Base-by-base conservation (phyloP, 2,329 filamentous ascomycete species). In the Emmonsiellopsis sp. region DNA sequence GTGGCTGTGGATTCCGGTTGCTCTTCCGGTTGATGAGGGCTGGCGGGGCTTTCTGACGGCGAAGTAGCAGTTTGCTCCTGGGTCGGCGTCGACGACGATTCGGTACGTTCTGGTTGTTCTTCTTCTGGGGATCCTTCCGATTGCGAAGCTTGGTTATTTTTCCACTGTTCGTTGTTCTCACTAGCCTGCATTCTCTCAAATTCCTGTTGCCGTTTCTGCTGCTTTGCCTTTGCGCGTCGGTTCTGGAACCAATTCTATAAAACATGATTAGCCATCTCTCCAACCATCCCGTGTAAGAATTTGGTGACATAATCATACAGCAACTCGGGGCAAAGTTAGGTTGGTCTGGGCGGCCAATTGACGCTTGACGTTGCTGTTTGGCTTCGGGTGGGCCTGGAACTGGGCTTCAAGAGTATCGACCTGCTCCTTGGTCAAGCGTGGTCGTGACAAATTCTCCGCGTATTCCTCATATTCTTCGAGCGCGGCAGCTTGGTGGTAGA, bases 191-290 rank as follows among this genome's bases (percentile, higher is more conserved):
- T 70, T 54, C 67, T 69, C 60, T 76, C 73, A 53, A 72, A 76
- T 61, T 76, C 74, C 60, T 74, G 73, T 58, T 76, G 73, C 53
- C 73, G 67, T 57, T 70, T 76, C 60, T 77, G 74, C 58, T 77
- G 74, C 60, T 77, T 77, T 49, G 75, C 75, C 59, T 78, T 77
- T 53, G 75, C 75, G 46, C 75, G 71, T 55, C 75, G 70, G 58
- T 77, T 78, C 58, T 78, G 75, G 60, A 77, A 78, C 75, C 75
- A 78, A 57, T 78, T 77, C 75, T 77, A 55, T 51, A 50, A 41
- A 1, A 32, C 13, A 40, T 32, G 35, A 37, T 46, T 41, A 53
- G 42, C 20, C 26, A 42, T 15, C 32, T 26, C 15, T 35, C 7
- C 11, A 15, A 31, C 4, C 8, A 45, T 34, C 7, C 11, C n/a